Conservation (phyloP, 768 basidiomycete genomes). For the Amanita exitialis region DNA sequence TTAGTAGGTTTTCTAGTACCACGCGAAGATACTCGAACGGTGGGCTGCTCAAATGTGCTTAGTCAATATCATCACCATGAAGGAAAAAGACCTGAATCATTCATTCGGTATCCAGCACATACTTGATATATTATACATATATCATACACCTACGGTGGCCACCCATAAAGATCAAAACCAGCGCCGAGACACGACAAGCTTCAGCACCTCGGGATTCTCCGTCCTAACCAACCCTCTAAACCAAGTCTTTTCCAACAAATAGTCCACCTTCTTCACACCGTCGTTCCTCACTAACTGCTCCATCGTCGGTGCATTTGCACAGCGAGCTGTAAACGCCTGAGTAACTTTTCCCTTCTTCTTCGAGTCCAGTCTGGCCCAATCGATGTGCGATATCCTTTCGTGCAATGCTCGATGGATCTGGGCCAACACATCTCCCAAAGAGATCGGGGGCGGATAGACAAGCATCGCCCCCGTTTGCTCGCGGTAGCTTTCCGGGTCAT, state of each 20-base stretch:
- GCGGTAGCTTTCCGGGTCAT: background rate
- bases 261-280: slow-evolving; percentile 10
- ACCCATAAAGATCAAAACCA: background rate
- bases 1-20: too few species aligned
- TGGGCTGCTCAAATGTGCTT: too few species aligned
- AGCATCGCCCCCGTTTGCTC: slow-evolving; percentile 4
- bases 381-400: slow-evolving; percentile 4
- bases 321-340: slow-evolving; percentile 7
- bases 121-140: too few species aligned
- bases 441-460: slow-evolving; percentile 6
- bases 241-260: slow-evolving; percentile 8
- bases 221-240: slow-evolving; percentile 8
- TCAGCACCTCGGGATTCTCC: slow-evolving; percentile 5
- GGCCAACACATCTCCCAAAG: slow-evolving; percentile 7
- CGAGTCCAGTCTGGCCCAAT: slow-evolving; percentile 4
- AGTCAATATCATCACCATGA: too few species aligned
- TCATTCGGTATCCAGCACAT: too few species aligned
- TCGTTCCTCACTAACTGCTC: slow-evolving; percentile 4
- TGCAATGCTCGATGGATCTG: slow-evolving; percentile 7
- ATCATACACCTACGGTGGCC: background rate
- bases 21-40: too few species aligned
- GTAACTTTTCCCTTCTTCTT: background rate
- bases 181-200: slow-evolving; percentile 5
- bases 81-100: too few species aligned
- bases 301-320: background rate